Base-by-base conservation (phyloP, 2,329 filamentous ascomycete genomes). In the Fusarium gaditjirri region DNA sequence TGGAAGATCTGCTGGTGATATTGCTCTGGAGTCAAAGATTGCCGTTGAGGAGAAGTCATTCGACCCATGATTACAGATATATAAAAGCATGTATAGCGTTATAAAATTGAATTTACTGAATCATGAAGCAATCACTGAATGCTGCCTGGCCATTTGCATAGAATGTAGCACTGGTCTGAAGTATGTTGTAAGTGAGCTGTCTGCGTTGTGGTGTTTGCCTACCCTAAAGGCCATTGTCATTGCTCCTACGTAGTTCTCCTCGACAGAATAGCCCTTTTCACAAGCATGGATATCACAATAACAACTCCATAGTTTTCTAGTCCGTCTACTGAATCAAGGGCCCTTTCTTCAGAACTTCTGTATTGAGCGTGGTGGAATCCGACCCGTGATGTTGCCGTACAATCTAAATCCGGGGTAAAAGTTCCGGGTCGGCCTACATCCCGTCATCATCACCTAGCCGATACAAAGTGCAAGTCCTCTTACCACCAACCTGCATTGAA, bases 1-100 rank as follows among this genome's bases (percentile, higher is more conserved):
- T 60, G 75, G 74, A 58, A 74, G 75, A 59, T 77, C 76, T 33
- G 75, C 73, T 17, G 50, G 68, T 41, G 75, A 78, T 41, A 65
- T 78, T 58, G 76, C 65, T 21, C 47, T 75, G 27, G 76, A 78
- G 62, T 65, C 73, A 13, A 50, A 33, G 17, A 54, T 77, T 41
- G 50, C 68, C 52, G 57, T 77, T 3, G 65, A 68, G 43, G 65
- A 75, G 47, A 70, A 73, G 55, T 65, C 56, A 16, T 77, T 77
- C 59, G 58, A 61, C 31, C 72, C 47, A 47, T 76, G 50, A 59
- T 21, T 7, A 3, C n/a, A 23, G 27, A 13, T 39, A 29, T 10
- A 8, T 23, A 65, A 57, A 64, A 64, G 35, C n/a, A 36, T 49
- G 16, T 2, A 36, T 65, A 71, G 71, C 67, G 58, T 68, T 39